phyloP scores from a whole-genome alignment of 164 flowering plant genomes.

The Paratinospora sagittata region DNA sequence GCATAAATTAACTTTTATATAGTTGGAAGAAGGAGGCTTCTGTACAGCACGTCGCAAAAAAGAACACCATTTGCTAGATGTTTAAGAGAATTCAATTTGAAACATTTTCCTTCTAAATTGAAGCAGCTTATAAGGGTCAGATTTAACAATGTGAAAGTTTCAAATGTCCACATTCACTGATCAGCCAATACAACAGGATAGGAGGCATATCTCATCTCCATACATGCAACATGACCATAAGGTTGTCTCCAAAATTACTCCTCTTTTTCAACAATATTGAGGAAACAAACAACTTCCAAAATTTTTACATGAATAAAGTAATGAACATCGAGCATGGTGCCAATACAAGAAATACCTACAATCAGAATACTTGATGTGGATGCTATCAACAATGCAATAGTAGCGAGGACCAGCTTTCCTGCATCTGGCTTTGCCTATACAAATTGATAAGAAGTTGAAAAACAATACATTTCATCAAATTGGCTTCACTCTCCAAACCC shows the following conservation, averaged over 20 bases:
- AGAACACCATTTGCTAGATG: background rate
- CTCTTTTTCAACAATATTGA: background rate
- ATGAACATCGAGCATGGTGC: background rate
- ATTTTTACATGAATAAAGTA: background rate
- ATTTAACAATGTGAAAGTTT: no score
- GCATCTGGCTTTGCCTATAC: conserved; percentile 86
- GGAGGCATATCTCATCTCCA: no score
- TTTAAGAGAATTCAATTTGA: background rate
- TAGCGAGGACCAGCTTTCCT: conserved; percentile 54
- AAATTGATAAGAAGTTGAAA: conserved; percentile 14
- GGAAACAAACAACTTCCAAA: background rate
- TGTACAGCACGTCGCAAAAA: background rate
- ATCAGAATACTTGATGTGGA: conserved; percentile 57
- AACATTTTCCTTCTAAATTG: no score
- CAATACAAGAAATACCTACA: conserved; percentile 34
- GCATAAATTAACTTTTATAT: background rate
- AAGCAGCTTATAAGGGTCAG: no score
- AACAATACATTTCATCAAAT: background rate
- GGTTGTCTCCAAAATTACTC: background rate
- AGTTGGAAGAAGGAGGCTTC: background rate
- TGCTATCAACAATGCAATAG: conserved; percentile 60
- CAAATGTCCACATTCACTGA: background rate
- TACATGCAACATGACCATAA: background rate
- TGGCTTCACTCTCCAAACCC: background rate
- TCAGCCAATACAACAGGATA: background rate